A percentile compares a stretch with the other conserved stretches of the same genome.
phyloP scores from a whole-genome alignment of 306 rosid species.

The peach (Prunus persica) region DNA sequence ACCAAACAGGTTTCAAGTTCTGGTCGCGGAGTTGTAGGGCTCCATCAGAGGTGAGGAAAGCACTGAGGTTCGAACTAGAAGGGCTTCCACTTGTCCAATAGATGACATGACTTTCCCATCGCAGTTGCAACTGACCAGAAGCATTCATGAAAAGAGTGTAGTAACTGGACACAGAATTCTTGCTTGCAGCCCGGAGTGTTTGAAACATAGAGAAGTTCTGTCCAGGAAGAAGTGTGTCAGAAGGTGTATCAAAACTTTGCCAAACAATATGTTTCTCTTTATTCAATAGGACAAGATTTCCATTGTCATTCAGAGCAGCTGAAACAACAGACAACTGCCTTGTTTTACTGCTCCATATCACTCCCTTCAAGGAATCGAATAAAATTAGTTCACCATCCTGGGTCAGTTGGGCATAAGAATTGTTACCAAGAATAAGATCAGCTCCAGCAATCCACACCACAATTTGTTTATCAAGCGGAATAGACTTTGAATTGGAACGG shows the following conservation, averaged over 20 bases:
- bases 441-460: slow-evolving; percentile 74
- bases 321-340: slow-evolving; percentile 43
- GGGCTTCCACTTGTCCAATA: slow-evolving; percentile 66
- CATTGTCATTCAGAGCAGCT: slow-evolving; percentile 57
- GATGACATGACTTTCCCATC: slow-evolving; percentile 58
- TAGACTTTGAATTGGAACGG: slow-evolving; percentile 58
- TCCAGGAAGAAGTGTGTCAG: slow-evolving; percentile 78
- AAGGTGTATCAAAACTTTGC: slow-evolving; percentile 75
- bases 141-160: slow-evolving; percentile 64
- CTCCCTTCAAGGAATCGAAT: slow-evolving; percentile 49
- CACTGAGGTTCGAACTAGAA: slow-evolving; percentile 50
- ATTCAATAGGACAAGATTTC: slow-evolving; percentile 69
- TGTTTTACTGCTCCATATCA: slow-evolving; percentile 53
- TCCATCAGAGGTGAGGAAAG: slow-evolving; percentile 51
- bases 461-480: slow-evolving; percentile 44
- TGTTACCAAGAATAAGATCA: slow-evolving; percentile 44
- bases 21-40: slow-evolving; percentile 56
- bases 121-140: slow-evolving; percentile 61
- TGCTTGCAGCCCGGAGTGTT: slow-evolving; percentile 59
- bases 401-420: slow-evolving; percentile 57
- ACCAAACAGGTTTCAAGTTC: slow-evolving; percentile 51
- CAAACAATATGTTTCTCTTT: slow-evolving; percentile 39
- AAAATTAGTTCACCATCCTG: slow-evolving; percentile 54
- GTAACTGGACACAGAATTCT: slow-evolving; percentile 46
- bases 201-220: slow-evolving; percentile 49